These are phyloP conservation scores for Phytophthora brassicae DNA, from an alignment of 352 stramenopile genomes.

Conservation along the genomic window DNA sequence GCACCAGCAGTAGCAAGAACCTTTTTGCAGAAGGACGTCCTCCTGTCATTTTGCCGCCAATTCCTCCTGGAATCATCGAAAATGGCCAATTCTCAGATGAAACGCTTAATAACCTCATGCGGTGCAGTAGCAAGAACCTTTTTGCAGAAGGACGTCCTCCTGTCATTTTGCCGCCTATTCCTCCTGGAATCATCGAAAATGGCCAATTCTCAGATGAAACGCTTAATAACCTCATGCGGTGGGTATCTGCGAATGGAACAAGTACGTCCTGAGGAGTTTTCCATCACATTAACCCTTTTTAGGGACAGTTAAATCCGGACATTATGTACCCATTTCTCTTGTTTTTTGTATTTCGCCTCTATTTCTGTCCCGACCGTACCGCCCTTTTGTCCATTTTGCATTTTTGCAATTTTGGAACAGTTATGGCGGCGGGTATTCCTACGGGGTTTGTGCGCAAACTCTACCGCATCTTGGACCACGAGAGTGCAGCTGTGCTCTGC, in stretches of 20 bases:
- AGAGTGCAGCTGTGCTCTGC: constrained; percentile 57
- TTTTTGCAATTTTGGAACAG: not conserved
- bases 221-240: constrained; percentile 45
- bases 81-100: constrained; percentile 56
- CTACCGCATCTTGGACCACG: constrained; percentile 79
- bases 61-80: constrained; percentile 37
- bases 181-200: constrained; percentile 38
- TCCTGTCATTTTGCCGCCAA: constrained; percentile 18
- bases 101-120: constrained; percentile 46
- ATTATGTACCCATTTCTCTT: not conserved
- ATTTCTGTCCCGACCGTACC: not conserved
- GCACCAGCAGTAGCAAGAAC: constrained; percentile 15
- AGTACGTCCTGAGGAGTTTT: not conserved
- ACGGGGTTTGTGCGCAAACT: constrained; percentile 83
- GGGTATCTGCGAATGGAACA: constrained; percentile 21
- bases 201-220: constrained; percentile 58
- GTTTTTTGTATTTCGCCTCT: not conserved
- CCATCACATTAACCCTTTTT: not conserved
- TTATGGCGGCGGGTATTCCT: constrained; percentile 55
- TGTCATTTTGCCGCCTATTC: constrained; percentile 21
- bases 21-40: constrained; percentile 33
- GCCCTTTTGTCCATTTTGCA: not conserved
- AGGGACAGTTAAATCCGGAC: not conserved
- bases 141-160: constrained; percentile 29
- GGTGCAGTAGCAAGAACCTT: constrained; percentile 32